Percentiles rank a stretch among this genome's conserved stretches.
Conservation (phyloP, 495 filamentous ascomycete genomes). For the Tuber brumale region DNA sequence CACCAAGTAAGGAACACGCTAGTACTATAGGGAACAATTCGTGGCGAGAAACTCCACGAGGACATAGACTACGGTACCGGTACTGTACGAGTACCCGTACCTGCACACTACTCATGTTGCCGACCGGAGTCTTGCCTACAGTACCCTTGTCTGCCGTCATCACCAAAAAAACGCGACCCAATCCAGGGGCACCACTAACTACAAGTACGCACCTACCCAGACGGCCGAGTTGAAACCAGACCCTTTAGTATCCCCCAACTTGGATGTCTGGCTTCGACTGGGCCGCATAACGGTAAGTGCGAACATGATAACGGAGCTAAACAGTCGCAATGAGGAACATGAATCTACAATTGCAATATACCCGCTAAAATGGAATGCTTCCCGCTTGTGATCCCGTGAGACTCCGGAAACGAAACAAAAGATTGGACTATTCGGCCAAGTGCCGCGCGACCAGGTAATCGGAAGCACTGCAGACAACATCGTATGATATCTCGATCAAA, state of each 20-base stretch:
- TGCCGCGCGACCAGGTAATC: background rate
- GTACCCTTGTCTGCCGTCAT: too few species aligned
- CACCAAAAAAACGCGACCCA: background rate
- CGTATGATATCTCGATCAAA: too few species aligned
- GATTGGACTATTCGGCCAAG: background rate
- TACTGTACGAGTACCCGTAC: too few species aligned
- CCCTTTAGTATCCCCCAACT: background rate
- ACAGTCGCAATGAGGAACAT: too few species aligned
- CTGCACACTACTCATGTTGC: background rate
- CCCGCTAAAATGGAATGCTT: too few species aligned
- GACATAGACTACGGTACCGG: too few species aligned
- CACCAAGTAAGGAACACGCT: background rate
- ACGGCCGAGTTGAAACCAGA: background rate
- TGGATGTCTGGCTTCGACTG: too few species aligned
- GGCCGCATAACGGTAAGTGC: too few species aligned
- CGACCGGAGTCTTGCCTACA: background rate
- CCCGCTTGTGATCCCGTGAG: background rate
- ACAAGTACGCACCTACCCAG: background rate
- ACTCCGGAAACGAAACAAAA: background rate
- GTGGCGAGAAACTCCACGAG: background rate
- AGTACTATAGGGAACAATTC: background rate
- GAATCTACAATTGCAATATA: too few species aligned
- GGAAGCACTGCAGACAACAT: too few species aligned
- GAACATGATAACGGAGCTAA: too few species aligned
- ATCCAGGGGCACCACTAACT: too few species aligned